Percentiles rank a stretch among this genome's conserved stretches.
phyloP scores from a whole-genome alignment of 2,329 filamentous ascomycete genomes.

The Lachnellula arida region DNA sequence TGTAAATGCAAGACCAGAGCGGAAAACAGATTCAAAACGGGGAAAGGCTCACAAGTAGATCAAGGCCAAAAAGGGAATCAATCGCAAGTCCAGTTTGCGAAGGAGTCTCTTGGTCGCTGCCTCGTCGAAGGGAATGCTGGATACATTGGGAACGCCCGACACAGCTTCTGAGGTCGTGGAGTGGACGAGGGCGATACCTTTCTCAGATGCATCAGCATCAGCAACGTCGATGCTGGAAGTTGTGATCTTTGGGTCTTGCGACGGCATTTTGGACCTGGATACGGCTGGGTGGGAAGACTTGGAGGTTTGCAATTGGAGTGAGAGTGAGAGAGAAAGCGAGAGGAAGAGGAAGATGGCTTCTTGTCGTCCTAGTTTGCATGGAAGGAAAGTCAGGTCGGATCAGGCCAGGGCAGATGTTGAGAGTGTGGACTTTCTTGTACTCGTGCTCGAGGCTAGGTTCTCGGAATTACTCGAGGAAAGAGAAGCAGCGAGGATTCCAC shows the following conservation, averaged over 20 bases:
- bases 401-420: no score
- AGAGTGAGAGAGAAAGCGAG: background rate
- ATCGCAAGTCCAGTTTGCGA: slow-evolving; percentile 24
- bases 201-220: background rate
- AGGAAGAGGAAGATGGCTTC: background rate
- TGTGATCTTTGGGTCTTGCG: background rate
- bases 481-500: background rate
- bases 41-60: slow-evolving; percentile 41
- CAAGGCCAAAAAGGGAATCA: slow-evolving; percentile 44
- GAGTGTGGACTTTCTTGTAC: no score
- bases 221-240: background rate
- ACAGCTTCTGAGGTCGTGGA: background rate
- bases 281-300: background rate
- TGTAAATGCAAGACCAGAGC: background rate
- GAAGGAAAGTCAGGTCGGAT: no score
- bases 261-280: background rate
- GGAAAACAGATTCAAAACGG: slow-evolving; percentile 14
- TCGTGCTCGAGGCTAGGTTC: background rate
- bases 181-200: background rate
- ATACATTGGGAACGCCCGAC: background rate
- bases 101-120: slow-evolving; percentile 21
- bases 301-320: background rate
- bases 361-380: no score
- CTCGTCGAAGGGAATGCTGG: slow-evolving; percentile 10
- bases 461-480: background rate